Evolutionary conservation across 495 filamentous ascomycete species (phyloP), one percentile per base, ranked within the genome.

Genomic region (Neurospora tetraspora): DNA sequence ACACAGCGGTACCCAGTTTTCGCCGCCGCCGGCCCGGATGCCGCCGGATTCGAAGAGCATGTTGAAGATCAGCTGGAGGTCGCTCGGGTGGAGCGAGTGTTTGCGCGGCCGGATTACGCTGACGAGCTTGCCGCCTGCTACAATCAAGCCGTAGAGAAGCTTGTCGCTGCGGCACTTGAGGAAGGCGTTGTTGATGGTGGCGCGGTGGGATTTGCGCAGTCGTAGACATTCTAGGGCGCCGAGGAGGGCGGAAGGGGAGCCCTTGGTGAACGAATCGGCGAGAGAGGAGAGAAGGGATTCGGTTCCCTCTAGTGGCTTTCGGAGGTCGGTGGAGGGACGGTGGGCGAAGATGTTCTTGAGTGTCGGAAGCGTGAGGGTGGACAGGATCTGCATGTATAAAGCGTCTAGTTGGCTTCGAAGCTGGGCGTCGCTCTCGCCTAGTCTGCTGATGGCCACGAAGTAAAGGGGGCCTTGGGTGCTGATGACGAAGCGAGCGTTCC

Each of bases 31-130:
- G 9, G 84, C 81, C 74, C 94, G 94, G 77, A 99, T 90, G 42
- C 92, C 91, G 59, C 92, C 91, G 4, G 95, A 93, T 79, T 96
- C 94, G 75, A 98, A 98, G n/a, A 99, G 89, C 96, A 99, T 98
- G 77, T 97, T 97, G 86, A 99, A 98, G 37, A 99, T 91, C 38
- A 99, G 88, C 74, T 98, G 95, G 27, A 99, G 86, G 75, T 99
- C 96, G 71, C 94, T 94, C 0, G 96, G 96, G 75, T 98, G 96
- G 38, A 99, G 87, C 1, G 93, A 97, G 82, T 99, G 96, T 72
- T 95, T 94, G 78, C 95, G 94, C 1, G 96, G 96, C 42, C 96
- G 86, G 53, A 98, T 89, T 40, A 99, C 96, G 77, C 92, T 96
- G 69, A 99, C 96, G 10, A 99, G 91, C 73, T 91, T 90, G 31